Conservation (phyloP, 805 yeast genomes). For the Saturnispora gosingensis region DNA sequence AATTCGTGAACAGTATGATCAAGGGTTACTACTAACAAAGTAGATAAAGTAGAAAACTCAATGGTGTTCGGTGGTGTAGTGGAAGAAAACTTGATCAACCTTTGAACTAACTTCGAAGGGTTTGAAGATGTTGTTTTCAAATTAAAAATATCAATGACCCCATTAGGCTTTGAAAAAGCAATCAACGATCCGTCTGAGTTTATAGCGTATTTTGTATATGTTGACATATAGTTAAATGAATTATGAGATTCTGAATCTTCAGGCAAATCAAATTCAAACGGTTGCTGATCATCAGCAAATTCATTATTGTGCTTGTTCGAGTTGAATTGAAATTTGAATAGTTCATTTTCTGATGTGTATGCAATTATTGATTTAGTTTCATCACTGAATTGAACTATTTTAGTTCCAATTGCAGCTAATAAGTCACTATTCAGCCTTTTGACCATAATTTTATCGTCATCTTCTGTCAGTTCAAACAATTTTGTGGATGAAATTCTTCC, state of each 20-base stretch:
- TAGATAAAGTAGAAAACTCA: slow-evolving; percentile 38
- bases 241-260: slow-evolving; percentile 1
- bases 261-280: slow-evolving; percentile 26
- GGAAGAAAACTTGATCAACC: slow-evolving; percentile 51
- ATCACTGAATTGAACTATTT: slow-evolving; percentile 35
- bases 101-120: slow-evolving; percentile 12
- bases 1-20: slow-evolving; percentile 74
- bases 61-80: slow-evolving; percentile 45
- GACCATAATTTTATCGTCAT: slow-evolving; percentile 33
- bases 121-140: slow-evolving; percentile 20
- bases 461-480: slow-evolving; percentile 51
- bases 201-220: slow-evolving; percentile 44
- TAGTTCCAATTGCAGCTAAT: slow-evolving; percentile 44
- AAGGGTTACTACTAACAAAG: slow-evolving; percentile 57
- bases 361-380: slow-evolving; percentile 37
- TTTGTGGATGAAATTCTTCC: slow-evolving; percentile 61
- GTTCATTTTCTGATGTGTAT: slow-evolving; percentile 53
- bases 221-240: slow-evolving; percentile 29
- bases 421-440: slow-evolving; percentile 40
- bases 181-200: slow-evolving; percentile 36
- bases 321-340: slow-evolving; percentile 27
- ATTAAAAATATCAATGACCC: slow-evolving; percentile 48
- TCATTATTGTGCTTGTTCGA: slow-evolving; percentile 28
- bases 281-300: slow-evolving; percentile 33
- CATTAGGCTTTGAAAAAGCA: slow-evolving; percentile 56